A percentile compares a stretch with the other conserved stretches of the same genome.
Evolutionary conservation across 257 asterid genomes (phyloP).

Genomic region (Petunia secreta): DNA sequence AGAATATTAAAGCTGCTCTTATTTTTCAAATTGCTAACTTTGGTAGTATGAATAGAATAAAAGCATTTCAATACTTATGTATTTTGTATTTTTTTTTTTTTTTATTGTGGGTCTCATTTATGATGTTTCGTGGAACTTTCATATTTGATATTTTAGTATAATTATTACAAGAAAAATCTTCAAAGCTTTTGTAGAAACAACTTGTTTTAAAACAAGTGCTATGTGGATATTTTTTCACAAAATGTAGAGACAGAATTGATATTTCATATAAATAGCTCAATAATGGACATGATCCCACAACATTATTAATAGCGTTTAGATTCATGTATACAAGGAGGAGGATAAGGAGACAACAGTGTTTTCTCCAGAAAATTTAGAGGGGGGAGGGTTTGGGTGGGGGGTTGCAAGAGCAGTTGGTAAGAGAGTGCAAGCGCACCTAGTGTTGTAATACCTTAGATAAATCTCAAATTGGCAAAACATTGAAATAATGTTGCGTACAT

Average conservation of each 20-base stretch:
- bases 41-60: conserved; percentile 8
- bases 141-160: neutral
- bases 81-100: neutral
- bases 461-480: no score
- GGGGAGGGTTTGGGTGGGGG: no score
- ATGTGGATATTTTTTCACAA: no score
- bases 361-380: neutral
- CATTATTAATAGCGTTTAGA: conserved; percentile 2
- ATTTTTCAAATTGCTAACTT: neutral
- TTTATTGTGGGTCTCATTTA: neutral
- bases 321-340: neutral
- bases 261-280: neutral
- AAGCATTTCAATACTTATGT: neutral
- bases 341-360: neutral
- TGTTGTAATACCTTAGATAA: no score
- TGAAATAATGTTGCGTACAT: no score
- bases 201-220: no score
- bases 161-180: neutral
- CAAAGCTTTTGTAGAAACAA: neutral
- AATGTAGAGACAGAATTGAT: neutral
- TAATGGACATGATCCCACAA: neutral
- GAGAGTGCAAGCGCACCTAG: no score
- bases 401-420: no score
- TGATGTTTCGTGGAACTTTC: conserved; percentile 6
- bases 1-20: neutral